A percentile compares a stretch with the other conserved stretches of the same genome.
Evolutionary conservation across 2,329 filamentous ascomycete species (phyloP).

Genomic region (Cladosporium oxysporum): DNA sequence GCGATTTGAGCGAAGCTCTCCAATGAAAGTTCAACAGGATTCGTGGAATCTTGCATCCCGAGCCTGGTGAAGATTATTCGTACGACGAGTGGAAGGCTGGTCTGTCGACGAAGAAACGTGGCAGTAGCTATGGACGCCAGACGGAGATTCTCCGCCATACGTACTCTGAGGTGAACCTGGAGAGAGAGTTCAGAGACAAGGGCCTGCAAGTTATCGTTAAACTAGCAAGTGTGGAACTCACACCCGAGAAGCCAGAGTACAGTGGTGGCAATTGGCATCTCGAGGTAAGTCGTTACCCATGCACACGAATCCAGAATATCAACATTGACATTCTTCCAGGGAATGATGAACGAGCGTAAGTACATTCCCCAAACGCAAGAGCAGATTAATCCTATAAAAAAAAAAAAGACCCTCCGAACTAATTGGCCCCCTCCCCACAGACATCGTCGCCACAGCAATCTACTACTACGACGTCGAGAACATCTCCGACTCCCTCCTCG

Average conservation of each 20-base stretch:
- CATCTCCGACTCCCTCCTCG: conserved; percentile 54
- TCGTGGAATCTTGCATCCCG: conserved; percentile 13
- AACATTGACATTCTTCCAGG: not conserved
- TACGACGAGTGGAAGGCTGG: conserved; percentile 19
- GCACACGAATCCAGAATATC: too few species aligned
- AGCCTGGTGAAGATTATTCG: conserved; percentile 7
- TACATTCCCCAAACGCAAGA: not conserved
- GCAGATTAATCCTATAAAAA: not conserved
- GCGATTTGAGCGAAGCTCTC: not conserved
- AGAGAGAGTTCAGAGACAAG: conserved; percentile 46
- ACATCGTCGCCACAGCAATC: conserved; percentile 54
- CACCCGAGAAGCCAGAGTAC: conserved; percentile 58
- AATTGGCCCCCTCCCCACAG: not conserved
- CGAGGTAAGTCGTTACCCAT: conserved; percentile 5
- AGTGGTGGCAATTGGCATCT: conserved; percentile 56
- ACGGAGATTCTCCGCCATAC: not conserved
- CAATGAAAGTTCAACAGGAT: conserved; percentile 6
- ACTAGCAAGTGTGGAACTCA: conserved; percentile 60
- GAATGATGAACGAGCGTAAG: conserved; percentile 20
- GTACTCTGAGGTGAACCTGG: conserved; percentile 21
- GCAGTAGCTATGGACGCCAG: not conserved
- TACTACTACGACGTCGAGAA: conserved; percentile 65
- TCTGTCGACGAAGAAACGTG: not conserved
- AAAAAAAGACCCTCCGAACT: not conserved
- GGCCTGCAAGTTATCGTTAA: conserved; percentile 54